Evolutionary conservation across 2,329 filamentous ascomycete species (phyloP).

Genomic region (Hypomyces rosellus): DNA sequence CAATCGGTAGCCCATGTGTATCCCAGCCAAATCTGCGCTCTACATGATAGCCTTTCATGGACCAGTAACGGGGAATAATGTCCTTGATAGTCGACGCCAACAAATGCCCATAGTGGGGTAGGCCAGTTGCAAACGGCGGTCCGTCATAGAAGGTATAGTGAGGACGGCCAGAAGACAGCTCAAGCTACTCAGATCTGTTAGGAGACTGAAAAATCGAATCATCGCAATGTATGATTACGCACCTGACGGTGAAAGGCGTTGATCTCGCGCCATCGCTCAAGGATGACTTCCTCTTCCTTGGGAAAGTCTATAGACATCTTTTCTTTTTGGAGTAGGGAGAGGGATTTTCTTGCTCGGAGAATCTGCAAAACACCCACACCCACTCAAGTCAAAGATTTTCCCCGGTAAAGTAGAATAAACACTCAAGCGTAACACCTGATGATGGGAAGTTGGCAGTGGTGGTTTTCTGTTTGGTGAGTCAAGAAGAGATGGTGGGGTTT

Average conservation of each 20-base stretch:
- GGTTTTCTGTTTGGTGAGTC: background rate
- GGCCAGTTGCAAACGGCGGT: conserved; percentile 68
- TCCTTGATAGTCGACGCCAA: conserved; percentile 94
- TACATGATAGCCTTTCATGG: conserved; percentile 92
- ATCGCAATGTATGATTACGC: conserved; percentile 11
- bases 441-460: no score
- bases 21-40: conserved; percentile 94
- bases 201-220: background rate
- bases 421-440: no score
- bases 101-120: conserved; percentile 64
- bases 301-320: conserved; percentile 86
- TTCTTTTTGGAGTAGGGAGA: conserved; percentile 10
- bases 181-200: conserved; percentile 37
- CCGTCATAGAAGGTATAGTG: conserved; percentile 96
- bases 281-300: conserved; percentile 78
- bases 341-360: background rate
- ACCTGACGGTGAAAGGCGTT: conserved; percentile 85
- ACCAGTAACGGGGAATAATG: conserved; percentile 94
- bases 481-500: background rate
- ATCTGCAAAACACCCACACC: no score
- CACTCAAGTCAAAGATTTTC: no score
- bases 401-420: no score
- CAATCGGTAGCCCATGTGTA: conserved; percentile 86
- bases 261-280: conserved; percentile 85
- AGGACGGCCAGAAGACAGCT: conserved; percentile 74